Evolutionary conservation across 768 basidiomycete genomes (phyloP).

Genomic region (Mrakia hoshinonis): DNA sequence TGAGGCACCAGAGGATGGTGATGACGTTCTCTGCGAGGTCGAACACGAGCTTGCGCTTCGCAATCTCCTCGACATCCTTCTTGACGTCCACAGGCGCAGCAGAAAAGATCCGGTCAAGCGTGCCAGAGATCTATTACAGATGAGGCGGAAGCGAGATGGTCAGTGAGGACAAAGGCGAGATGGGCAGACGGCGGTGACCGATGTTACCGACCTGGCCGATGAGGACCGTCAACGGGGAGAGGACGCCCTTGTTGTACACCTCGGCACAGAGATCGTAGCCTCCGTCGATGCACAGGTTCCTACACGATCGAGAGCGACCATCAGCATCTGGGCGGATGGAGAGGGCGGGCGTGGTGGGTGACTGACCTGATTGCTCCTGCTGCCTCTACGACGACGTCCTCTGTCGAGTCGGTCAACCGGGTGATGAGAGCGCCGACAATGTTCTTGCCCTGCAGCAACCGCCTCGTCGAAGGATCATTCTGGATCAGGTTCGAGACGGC

Average conservation of each 20-base stretch:
- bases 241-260: conserved; percentile 92
- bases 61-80: conserved; percentile 53
- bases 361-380: conserved; percentile 73
- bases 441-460: conserved; percentile 83
- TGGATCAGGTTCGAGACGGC: conserved; percentile 92
- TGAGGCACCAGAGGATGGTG: conserved; percentile 86
- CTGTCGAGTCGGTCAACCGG: conserved; percentile 77
- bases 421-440: conserved; percentile 77
- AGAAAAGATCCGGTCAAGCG: conserved; percentile 58
- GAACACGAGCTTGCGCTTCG: conserved; percentile 63
- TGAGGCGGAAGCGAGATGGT: neutral
- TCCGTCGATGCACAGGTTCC: conserved; percentile 89
- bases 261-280: conserved; percentile 92
- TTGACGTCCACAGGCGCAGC: conserved; percentile 34
- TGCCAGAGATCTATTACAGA: conserved; percentile 58
- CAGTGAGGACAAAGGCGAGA: neutral
- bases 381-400: conserved; percentile 85
- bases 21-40: conserved; percentile 87
- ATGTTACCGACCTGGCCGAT: conserved; percentile 65
- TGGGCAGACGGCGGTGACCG: too few species aligned
- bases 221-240: conserved; percentile 64
- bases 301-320: conserved; percentile 37
- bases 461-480: conserved; percentile 83
- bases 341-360: neutral
- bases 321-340: neutral